These are phyloP conservation scores for Aspergillus nanangensis DNA, from an alignment of 495 filamentous ascomycete species.

Conservation along the genomic window DNA sequence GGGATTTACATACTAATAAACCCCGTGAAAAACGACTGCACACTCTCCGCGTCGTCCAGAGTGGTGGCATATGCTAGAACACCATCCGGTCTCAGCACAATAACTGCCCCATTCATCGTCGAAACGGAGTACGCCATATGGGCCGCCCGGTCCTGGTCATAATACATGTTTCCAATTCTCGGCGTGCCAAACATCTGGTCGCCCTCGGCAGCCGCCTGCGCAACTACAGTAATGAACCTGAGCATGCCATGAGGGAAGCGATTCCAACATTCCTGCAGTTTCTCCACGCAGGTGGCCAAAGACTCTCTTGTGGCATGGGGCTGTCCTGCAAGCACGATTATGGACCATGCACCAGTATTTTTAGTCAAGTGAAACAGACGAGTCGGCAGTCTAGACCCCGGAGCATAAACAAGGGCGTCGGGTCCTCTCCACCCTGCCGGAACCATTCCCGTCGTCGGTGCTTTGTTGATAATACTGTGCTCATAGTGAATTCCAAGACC, in stretches of 20 bases:
- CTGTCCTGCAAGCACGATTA: slow-evolving; percentile 3
- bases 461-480: slow-evolving; percentile 5
- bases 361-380: slow-evolving; percentile 4
- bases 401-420: slow-evolving; percentile 5
- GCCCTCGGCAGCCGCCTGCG: background rate
- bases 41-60: background rate
- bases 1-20: no score
- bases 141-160: slow-evolving; percentile 6
- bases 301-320: background rate
- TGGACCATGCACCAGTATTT: slow-evolving; percentile 3
- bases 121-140: slow-evolving; percentile 7
- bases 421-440: slow-evolving; percentile 7
- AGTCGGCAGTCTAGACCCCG: slow-evolving; percentile 2
- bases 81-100: slow-evolving; percentile 3
- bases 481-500: slow-evolving; percentile 7
- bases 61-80: slow-evolving; percentile 2
- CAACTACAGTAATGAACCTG: slow-evolving; percentile 6
- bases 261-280: background rate
- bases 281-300: background rate
- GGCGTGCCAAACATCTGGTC: slow-evolving; percentile 1
- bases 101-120: slow-evolving; percentile 1
- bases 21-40: background rate
- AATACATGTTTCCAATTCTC: slow-evolving; percentile 1
- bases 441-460: slow-evolving; percentile 2
- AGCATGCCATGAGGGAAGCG: background rate